Base-by-base conservation (phyloP, 331 rosid species). In the Malus hybrid region DNA sequence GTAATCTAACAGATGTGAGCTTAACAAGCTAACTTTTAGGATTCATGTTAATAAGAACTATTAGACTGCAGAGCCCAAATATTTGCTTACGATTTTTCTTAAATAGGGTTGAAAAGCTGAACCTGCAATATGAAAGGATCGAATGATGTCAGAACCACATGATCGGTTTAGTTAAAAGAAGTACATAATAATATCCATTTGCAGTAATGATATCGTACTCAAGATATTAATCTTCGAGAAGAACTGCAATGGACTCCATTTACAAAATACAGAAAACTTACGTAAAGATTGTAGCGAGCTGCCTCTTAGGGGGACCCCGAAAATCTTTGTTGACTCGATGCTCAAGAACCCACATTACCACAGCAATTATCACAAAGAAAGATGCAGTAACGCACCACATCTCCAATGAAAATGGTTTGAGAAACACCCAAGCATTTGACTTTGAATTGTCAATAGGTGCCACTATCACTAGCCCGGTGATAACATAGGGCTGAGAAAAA, bases 241-340 rank as follows among this genome's bases (percentile, higher is more conserved):
- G 48, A 70, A 29, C 19, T 29, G 69, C 34, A 66, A 10, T 34
- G 75, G 16, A 75, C 61, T 60, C 55, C 33, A 63, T 9, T 62
- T 52, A 6, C 39, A 71, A 42, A 39, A 71, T 68, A 19, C 64
- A 72, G 79, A 78, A 30, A 36, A 69, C 96, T 86, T 84, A 94
- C 99, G 90, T 83, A 58, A 86, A 74, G 83, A 92, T 85, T 39
- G 96, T 94, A 71, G 82, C 77, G 22, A 94, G 19, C 87, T 94
- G 99, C 81, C 82, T 87, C 87, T 77, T 86, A 66, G 99, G 99
- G 63, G 99, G 91, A 68, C 99, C 99, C 14, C 96, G 99, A 86
- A 94, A 94, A 68, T 92, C 97, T 10, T 81, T 74, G 39, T 94
- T 94, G 67, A 92, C 87, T 74, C 96, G 89, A 82, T 92, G 99